Percentiles rank a stretch among this genome's conserved stretches.
Conservation (phyloP, 139 green algal genomes). For the Nannochloris sp. region DNA sequence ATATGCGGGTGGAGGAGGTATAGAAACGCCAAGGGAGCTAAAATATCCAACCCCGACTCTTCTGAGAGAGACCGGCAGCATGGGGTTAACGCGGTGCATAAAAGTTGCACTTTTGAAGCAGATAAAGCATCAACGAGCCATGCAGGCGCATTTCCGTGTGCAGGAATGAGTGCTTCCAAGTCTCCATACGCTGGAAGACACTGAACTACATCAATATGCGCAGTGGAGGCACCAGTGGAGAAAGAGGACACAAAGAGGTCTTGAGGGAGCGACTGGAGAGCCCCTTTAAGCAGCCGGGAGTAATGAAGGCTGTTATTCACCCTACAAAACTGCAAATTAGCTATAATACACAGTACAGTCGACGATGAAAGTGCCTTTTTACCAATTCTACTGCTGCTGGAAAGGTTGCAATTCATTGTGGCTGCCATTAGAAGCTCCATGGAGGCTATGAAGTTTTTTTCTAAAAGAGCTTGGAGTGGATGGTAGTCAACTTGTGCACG, state of each 20-base stretch:
- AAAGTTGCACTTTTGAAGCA: conserved; percentile 25
- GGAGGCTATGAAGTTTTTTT: conserved; percentile 7
- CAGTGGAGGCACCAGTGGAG: neutral
- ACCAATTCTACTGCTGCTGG: too few species aligned
- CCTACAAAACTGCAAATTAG: conserved; percentile 35
- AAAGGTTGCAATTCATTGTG: too few species aligned
- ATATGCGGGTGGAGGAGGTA: conserved; percentile 26
- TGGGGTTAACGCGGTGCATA: conserved; percentile 20
- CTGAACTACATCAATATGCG: conserved; percentile 25
- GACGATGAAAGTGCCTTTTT: conserved; percentile 1
- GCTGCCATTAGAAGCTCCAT: neutral
- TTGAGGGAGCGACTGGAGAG: conserved; percentile 3
- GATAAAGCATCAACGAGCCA: conserved; percentile 22
- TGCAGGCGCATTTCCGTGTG: neutral
- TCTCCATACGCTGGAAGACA: neutral
- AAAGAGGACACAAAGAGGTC: neutral
- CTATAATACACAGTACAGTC: neutral
- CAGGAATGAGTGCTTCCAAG: too few species aligned
- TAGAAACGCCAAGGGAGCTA: conserved; percentile 25
- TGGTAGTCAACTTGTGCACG: neutral
- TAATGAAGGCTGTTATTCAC: conserved; percentile 7
- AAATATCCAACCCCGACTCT: conserved; percentile 2
- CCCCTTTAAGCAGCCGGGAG: conserved; percentile 13
- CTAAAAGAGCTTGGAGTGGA: conserved; percentile 2
- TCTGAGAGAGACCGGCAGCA: conserved; percentile 10